A percentile compares a stretch with the other conserved stretches of the same genome.
phyloP scores from a whole-genome alignment of 345 rosid genomes.

The Gossypium stocksii region DNA sequence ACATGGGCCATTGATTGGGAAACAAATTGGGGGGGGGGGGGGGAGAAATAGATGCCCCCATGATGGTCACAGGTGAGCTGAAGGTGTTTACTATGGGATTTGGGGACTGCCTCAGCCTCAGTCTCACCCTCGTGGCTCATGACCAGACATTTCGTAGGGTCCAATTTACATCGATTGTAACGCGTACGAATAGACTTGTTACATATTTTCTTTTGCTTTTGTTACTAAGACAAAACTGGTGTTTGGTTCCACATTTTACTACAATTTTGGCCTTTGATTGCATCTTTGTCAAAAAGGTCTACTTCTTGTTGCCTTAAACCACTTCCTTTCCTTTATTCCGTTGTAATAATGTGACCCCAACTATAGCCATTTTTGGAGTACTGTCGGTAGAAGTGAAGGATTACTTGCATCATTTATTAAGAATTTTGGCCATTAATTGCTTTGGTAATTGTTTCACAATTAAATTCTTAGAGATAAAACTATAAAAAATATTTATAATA shows the following conservation, averaged over 20 bases:
- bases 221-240: not conserved
- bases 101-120: not conserved
- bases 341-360: not conserved
- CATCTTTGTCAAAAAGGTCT: conserved; percentile 4
- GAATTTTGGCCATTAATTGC: not conserved
- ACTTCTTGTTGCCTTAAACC: not conserved
- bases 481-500: no score
- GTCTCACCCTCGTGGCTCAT: conserved; percentile 3
- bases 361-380: not conserved
- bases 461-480: no score
- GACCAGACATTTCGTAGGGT: conserved; percentile 11
- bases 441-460: no score
- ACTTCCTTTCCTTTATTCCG: not conserved
- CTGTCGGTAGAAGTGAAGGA: not conserved
- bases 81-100: conserved; percentile 14
- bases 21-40: conserved; percentile 6
- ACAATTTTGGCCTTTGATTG: not conserved
- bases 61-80: conserved; percentile 25
- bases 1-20: conserved; percentile 27
- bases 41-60: conserved; percentile 10
- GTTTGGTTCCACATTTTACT: not conserved
- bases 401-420: not conserved
- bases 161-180: conserved; percentile 26
- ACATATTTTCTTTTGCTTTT: conserved; percentile 4
- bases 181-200: conserved; percentile 26